Percentiles rank a stretch among this genome's conserved stretches.
These are phyloP conservation scores for Neonectria magnoliae DNA, from an alignment of 2,329 filamentous ascomycete genomes.

Conservation along the genomic window DNA sequence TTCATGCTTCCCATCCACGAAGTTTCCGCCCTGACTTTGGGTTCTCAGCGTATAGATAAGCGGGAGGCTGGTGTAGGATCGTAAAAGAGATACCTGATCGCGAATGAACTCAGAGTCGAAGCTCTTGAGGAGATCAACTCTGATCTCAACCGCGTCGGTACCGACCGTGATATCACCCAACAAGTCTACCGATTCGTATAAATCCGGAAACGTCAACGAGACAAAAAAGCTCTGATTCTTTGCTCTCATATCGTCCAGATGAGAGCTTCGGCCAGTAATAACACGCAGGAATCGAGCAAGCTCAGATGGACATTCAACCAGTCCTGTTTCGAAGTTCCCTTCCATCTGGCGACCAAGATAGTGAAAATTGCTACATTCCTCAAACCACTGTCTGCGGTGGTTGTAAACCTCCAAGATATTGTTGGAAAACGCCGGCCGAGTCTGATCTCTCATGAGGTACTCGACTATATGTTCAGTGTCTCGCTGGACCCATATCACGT, in stretches of 20 bases:
- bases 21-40: constrained; percentile 84
- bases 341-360: constrained; percentile 81
- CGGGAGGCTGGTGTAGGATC: constrained; percentile 76
- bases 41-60: constrained; percentile 94
- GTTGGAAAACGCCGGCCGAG: constrained; percentile 89
- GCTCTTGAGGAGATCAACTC: constrained; percentile 90
- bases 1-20: constrained; percentile 79
- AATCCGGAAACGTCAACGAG: constrained; percentile 83
- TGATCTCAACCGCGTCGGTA: constrained; percentile 90
- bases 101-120: constrained; percentile 79
- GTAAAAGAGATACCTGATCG: constrained; percentile 82
- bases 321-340: constrained; percentile 30
- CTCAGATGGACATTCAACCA: not conserved
- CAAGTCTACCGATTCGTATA: constrained; percentile 70
- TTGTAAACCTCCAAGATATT: constrained; percentile 93
- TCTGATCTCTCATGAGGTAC: constrained; percentile 89
- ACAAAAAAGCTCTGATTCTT: constrained; percentile 91
- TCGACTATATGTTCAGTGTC: constrained; percentile 89
- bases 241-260: constrained; percentile 49
- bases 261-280: constrained; percentile 56
- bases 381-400: constrained; percentile 88
- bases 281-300: constrained; percentile 47
- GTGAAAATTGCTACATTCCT: constrained; percentile 92
- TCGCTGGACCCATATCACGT: constrained; percentile 87
- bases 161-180: constrained; percentile 82